A percentile compares a stretch with the other conserved stretches of the same genome.
Conservation (phyloP, 2,329 filamentous ascomycete genomes). For the Talaromyces rugulosus region DNA sequence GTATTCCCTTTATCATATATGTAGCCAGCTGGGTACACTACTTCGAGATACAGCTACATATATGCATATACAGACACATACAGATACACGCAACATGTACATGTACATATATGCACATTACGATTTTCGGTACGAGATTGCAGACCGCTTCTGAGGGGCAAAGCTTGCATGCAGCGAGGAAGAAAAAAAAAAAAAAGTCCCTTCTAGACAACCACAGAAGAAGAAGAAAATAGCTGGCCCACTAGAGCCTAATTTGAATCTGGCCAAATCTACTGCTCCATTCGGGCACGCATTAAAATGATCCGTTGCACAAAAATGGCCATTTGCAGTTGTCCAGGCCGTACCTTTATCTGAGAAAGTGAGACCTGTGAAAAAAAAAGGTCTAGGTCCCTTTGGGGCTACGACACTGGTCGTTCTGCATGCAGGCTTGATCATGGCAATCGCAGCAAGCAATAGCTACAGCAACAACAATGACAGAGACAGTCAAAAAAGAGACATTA, state of each 20-base stretch:
- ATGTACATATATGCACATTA: slow-evolving; percentile 4
- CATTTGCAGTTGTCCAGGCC: neutral
- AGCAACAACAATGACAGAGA: neutral
- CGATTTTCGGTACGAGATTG: neutral
- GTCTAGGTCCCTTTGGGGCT: neutral
- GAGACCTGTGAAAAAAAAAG: neutral
- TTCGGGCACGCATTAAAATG: neutral
- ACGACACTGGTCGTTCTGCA: neutral
- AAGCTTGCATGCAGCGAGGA: neutral
- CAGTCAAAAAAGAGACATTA: neutral
- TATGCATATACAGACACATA: neutral
- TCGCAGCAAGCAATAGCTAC: neutral
- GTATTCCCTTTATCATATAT: neutral
- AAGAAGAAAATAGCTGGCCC: neutral
- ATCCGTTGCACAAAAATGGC: neutral
- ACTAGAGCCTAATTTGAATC: neutral
- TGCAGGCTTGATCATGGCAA: neutral
- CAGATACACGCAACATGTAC: neutral
- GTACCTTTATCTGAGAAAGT: neutral
- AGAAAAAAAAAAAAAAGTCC: no score
- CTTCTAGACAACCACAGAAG: neutral
- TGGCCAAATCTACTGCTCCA: neutral
- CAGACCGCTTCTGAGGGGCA: slow-evolving; percentile 1
- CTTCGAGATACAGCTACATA: neutral
- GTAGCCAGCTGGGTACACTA: neutral